A percentile compares a stretch with the other conserved stretches of the same genome.
phyloP scores from a whole-genome alignment of 805 yeast genomes.

The Yamadazyma endophytica region DNA sequence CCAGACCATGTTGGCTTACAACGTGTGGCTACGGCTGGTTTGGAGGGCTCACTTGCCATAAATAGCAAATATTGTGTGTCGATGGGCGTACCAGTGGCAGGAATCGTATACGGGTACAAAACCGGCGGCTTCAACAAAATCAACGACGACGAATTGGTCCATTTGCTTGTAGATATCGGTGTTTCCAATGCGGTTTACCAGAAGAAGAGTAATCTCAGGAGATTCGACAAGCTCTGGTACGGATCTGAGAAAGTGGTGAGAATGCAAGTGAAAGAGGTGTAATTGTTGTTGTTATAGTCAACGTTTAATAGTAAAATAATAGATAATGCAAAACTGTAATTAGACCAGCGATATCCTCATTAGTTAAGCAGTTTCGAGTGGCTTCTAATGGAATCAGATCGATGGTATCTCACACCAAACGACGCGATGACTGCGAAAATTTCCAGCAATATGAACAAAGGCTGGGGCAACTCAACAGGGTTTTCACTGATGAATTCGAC shows the following conservation, averaged over 20 bases:
- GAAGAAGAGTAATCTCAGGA: constrained; percentile 35
- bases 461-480: constrained; percentile 7
- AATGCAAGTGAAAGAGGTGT: no score
- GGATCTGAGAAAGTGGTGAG: constrained; percentile 28
- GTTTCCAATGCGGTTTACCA: constrained; percentile 55
- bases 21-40: constrained; percentile 63
- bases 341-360: no score
- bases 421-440: no score
- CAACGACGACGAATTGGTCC: constrained; percentile 47
- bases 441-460: no score
- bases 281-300: no score
- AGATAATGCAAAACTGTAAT: no score
- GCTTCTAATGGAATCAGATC: no score
- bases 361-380: no score
- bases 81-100: constrained; percentile 68
- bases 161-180: constrained; percentile 68
- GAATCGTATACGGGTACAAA: constrained; percentile 56
- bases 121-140: constrained; percentile 38
- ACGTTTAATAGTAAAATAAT: no score
- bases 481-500: neutral
- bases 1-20: constrained; percentile 84
- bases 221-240: constrained; percentile 45
- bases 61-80: constrained; percentile 59
- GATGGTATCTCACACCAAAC: no score
- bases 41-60: constrained; percentile 25